Evolutionary conservation across 2,329 filamentous ascomycete species (phyloP), one percentile per base, ranked within the genome.

Genomic region (Chalara sp.): DNA sequence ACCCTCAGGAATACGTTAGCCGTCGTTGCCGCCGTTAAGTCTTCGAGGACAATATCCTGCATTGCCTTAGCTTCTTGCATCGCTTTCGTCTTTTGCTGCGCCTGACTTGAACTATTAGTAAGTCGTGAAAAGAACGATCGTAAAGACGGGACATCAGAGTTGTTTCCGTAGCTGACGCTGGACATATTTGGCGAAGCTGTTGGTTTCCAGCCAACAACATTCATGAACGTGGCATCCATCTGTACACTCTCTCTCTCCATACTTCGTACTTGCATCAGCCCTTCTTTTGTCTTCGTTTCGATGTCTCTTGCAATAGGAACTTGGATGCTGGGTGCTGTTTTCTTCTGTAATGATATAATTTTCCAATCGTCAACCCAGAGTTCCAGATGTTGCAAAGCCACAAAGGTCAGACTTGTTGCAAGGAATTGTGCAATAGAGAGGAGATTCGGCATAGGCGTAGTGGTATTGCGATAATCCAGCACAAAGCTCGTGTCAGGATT

Each of bases 401-500:
- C 92, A 71, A 99, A 99, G 0, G 93, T 97, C 67, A 99, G 73
- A 71, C 92, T 96, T 6, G 91, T 97, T 4, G 91, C 88, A 46
- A 99, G 73, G 60, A 99, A 99, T 68, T 96, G 91, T 63, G 87
- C 86, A 49, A 99, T 77, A 1, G 89, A 90, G 30, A 95, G 75
- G 6, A 99, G 72, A 54, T 89, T 89, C 3, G 95, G 93, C 46
- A 97, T 72, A 1, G 91, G 89, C 1, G 90, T 92, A 0, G 87
- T 91, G 32, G 81, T 81, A 65, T 95, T 96, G 63, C 93, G 81
- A 68, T 97, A 96, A 65, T 97, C 91, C 44, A 99, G 77, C 44
- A 96, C 84, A 65, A 99, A 99, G n/a, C 86, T 87, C 2, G 95
- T 99, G 61, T 92, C 81, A 32, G 74, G 74, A 50, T 76, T 86